Base-by-base conservation (phyloP, 768 basidiomycete genomes). In the Suillus lakei region DNA sequence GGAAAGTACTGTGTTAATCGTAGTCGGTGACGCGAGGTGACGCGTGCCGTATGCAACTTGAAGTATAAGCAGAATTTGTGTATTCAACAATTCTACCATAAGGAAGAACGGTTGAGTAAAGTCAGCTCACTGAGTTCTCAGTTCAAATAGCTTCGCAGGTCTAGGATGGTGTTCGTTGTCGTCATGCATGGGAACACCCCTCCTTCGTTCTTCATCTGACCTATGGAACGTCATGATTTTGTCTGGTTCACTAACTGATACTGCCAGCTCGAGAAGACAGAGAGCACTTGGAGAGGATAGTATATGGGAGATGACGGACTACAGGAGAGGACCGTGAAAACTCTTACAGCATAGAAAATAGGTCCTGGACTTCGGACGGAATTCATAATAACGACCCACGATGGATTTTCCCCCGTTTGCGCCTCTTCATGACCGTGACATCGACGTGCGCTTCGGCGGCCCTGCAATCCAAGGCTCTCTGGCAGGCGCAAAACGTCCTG, bases 141-240 rank as follows among this genome's bases (percentile, higher is more conserved):
- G n/a, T 13, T 43, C 70, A 53, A 18, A 28, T 18, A 88, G 86
- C 44, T 72, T 83, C 46, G 81, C 83, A 18, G 78, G 84, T 34
- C 70, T 90, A 8, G 82, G 83, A 48, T 90, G 90, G 87, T 91
- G 90, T 71, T 75, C 90, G 65, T 74, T 91, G 59, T 89, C 88
- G 38, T 90, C 89, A 8, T 90, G 90, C 77, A 73, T 91, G 64
- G 90, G 90, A 34, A 77, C 78, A 2, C 77, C 86, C 5, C 74
- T 88, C 44, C 76, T 81, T 55, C 77, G 75, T 34, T 73, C 78
- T 23, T 66, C 86, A 30, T 77, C 79, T 38, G 81, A 81, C 51
- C 69, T 88, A 28, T 87, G 85, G 85, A 79, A 84, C 53, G 79
- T 63, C 38, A 80, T 64, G 65, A 77, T 36, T 69, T 82, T 30